Conservation (phyloP, 768 basidiomycete genomes). For the Boletus speciosus region DNA sequence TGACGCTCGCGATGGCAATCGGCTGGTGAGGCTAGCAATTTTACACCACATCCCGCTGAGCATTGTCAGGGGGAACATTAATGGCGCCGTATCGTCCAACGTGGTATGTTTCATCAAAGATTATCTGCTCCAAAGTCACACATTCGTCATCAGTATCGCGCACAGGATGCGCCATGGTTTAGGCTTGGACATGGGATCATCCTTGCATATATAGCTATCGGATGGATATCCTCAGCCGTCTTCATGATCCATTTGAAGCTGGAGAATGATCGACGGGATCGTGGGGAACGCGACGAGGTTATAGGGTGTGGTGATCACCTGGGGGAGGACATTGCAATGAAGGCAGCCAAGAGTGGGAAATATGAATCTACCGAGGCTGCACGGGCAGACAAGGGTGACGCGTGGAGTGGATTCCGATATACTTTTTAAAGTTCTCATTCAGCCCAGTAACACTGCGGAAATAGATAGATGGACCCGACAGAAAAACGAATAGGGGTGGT, state of each 20-base stretch:
- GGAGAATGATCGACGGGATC: conserved; percentile 62
- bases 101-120: conserved; percentile 43
- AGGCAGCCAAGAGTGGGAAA: conserved; percentile 44
- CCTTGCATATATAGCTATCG: conserved; percentile 65
- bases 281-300: conserved; percentile 66
- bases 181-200: conserved; percentile 66
- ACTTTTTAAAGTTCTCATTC: conserved; percentile 33
- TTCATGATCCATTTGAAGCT: conserved; percentile 46
- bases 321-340: conserved; percentile 30
- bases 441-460: not conserved
- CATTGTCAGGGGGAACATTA: conserved; percentile 51
- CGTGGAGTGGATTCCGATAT: conserved; percentile 78
- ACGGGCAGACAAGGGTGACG: conserved; percentile 57
- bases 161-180: conserved; percentile 64
- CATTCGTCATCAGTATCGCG: conserved; percentile 50
- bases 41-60: conserved; percentile 14
- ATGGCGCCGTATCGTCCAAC: conserved; percentile 66
- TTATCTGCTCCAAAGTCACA: not conserved
- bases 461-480: not conserved
- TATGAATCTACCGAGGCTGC: conserved; percentile 57
- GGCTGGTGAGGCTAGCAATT: conserved; percentile 38
- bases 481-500: not conserved
- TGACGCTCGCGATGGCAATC: conserved; percentile 67
- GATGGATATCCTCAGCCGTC: conserved; percentile 50
- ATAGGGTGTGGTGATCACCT: conserved; percentile 48